These are phyloP conservation scores for Polychaeton citri DNA, from an alignment of 2,329 filamentous ascomycete genomes.

Conservation along the genomic window DNA sequence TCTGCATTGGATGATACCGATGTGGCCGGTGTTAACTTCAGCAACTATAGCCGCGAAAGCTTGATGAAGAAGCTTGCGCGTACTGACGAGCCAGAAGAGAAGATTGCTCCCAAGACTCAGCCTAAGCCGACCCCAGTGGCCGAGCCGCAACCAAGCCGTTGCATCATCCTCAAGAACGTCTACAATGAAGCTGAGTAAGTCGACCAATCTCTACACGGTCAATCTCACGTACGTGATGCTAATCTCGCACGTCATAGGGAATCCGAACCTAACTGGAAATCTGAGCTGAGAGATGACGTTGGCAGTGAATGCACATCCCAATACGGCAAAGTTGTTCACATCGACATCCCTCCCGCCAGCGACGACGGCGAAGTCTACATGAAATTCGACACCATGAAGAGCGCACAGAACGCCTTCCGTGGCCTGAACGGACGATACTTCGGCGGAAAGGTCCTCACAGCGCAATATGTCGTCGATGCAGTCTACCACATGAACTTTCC, in stretches of 20 bases:
- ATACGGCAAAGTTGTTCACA: constrained; percentile 96
- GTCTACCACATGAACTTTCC: constrained; percentile 56
- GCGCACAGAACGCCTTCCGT: constrained; percentile 94
- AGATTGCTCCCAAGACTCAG: constrained; percentile 38
- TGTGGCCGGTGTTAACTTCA: constrained; percentile 97
- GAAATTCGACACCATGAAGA: constrained; percentile 92
- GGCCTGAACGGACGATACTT: constrained; percentile 96
- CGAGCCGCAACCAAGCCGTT: constrained; percentile 84
- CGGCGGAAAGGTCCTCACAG: constrained; percentile 82
- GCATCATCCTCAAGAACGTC: constrained; percentile 89
- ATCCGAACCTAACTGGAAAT: constrained; percentile 69
- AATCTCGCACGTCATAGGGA: too few relatives aligned
- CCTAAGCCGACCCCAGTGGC: constrained; percentile 67
- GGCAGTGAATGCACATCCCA: constrained; percentile 83
- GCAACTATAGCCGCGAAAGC: constrained; percentile 95
- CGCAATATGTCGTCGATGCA: constrained; percentile 91
- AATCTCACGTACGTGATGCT: too few relatives aligned
- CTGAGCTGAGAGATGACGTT: constrained; percentile 89
- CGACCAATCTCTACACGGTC: too few relatives aligned
- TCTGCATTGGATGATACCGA: constrained; percentile 96
- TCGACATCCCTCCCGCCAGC: constrained; percentile 62
- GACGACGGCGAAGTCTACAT: constrained; percentile 97
- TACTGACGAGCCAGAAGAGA: constrained; percentile 71
- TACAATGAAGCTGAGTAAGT: constrained; percentile 86
- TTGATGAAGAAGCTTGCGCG: constrained; percentile 97